Evolutionary conservation across 1,284 basidiomycete species (phyloP).

Genomic region (Gastroboletus turbinatus): DNA sequence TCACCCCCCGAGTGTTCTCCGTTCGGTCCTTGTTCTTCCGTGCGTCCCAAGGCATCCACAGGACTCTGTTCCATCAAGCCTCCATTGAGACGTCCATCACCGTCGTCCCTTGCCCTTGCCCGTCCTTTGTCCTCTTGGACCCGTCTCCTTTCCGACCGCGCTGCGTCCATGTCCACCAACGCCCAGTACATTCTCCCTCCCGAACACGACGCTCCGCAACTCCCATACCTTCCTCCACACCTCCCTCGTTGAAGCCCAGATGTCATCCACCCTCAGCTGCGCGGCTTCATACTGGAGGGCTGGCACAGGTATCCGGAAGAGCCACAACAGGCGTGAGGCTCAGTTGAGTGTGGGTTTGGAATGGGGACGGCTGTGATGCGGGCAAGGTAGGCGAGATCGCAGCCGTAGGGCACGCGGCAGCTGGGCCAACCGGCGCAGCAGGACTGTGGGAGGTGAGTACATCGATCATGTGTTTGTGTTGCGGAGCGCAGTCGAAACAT

Average conservation of each 20-base stretch:
- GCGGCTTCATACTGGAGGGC: conserved; percentile 69
- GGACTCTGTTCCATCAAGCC: conserved; percentile 58
- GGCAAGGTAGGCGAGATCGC: conserved; percentile 2
- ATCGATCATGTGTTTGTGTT: conserved; percentile 45
- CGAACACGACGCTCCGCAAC: conserved; percentile 47
- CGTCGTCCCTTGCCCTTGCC: conserved; percentile 24
- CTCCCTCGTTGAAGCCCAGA: conserved; percentile 64
- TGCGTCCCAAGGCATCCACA: conserved; percentile 67
- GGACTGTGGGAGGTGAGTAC: conserved; percentile 41
- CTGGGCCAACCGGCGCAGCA: background rate
- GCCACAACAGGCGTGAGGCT: conserved; percentile 19
- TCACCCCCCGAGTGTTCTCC: conserved; percentile 22
- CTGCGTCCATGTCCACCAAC: conserved; percentile 27
- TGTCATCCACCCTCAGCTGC: conserved; percentile 59
- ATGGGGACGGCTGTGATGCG: background rate
- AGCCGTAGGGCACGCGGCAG: background rate
- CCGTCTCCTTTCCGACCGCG: conserved; percentile 36
- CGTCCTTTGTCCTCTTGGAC: conserved; percentile 11
- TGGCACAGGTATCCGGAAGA: conserved; percentile 58
- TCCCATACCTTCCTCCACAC: conserved; percentile 60
- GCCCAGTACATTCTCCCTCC: conserved; percentile 24
- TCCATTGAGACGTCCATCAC: conserved; percentile 54
- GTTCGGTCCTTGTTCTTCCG: conserved; percentile 59
- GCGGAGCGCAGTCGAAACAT: conserved; percentile 53
- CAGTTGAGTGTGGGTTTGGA: conserved; percentile 1